Evolutionary conservation across 331 rosid genomes (phyloP).

Genomic region (Quercus tomentella): DNA sequence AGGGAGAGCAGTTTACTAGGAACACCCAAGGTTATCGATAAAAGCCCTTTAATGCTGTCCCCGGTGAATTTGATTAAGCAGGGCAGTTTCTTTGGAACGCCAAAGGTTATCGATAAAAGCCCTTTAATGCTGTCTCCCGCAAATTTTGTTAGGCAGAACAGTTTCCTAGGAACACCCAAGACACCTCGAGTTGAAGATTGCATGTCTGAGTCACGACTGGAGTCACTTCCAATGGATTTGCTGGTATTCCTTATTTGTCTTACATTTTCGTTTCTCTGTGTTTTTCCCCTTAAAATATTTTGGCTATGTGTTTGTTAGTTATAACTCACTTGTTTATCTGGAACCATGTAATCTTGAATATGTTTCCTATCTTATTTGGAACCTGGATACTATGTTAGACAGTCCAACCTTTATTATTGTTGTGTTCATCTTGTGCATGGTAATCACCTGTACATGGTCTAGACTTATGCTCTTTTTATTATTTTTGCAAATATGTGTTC

Average conservation of each 20-base stretch:
- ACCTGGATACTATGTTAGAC: neutral
- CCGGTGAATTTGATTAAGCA: slow-evolving; percentile 69
- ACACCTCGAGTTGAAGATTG: slow-evolving; percentile 62
- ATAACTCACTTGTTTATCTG: neutral
- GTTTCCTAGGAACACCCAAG: slow-evolving; percentile 53
- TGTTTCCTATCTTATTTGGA: neutral
- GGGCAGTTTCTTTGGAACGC: slow-evolving; percentile 46
- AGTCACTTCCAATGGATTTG: slow-evolving; percentile 81
- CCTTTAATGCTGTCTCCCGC: slow-evolving; percentile 78
- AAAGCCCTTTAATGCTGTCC: slow-evolving; percentile 66
- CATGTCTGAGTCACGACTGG: slow-evolving; percentile 64
- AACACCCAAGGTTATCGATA: slow-evolving; percentile 57
- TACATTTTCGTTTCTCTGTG: too few species aligned
- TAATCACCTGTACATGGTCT: neutral
- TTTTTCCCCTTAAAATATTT: too few species aligned
- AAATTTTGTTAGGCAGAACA: slow-evolving; percentile 48
- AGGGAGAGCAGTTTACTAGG: slow-evolving; percentile 41
- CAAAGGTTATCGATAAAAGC: slow-evolving; percentile 49
- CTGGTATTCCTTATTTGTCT: slow-evolving; percentile 42
- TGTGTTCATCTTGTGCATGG: neutral
- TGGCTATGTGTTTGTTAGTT: too few species aligned
- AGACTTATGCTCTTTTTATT: too few species aligned
- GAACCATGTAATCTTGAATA: neutral
- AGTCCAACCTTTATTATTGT: neutral
- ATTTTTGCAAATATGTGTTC: too few species aligned